Base-by-base conservation (phyloP, 257 asterid species). In the Solanum chmielewskii region DNA sequence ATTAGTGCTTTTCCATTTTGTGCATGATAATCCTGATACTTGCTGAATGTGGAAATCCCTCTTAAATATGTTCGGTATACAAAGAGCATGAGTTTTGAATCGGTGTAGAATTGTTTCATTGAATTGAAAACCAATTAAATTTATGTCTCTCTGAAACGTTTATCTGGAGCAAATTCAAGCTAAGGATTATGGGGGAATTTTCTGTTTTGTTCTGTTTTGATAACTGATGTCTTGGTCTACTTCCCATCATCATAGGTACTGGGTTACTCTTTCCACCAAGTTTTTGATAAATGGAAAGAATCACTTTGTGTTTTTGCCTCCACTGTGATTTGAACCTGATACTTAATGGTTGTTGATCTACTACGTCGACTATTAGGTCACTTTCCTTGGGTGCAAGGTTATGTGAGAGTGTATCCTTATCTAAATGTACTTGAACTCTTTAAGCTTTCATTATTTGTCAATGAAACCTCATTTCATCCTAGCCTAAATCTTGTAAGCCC, bases 1-100 rank as follows among this genome's bases (percentile, higher is more conserved):
- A 37, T 87, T 71, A 90, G 88, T 90, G 85, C 75, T 84, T 69
- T 33, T 78, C 69, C 76, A 15, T 87, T 59, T 83, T 83, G 41
- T 31, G 60, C 76, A 49, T 52, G 6, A 42, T 41, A 42, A 39
- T 66, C 8, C 52, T 39, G 47, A n/a, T 66, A 29, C 85, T 20
- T 29, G 66, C 27, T 80, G 69, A 80, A 80, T 29, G 25, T 47
- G 59, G 29, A 47, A 45, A 29, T 80, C 60, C 52, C 33, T 87
- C 71, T 49, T 29, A 45, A 25, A 12, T 66, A 39, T 31, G 44
- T 64, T 59, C 52, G 44, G 76, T 44, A 29, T 80, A 47, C 41
- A 47, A 78, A n/a, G 85, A 47, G 85, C 29, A 11, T 80, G 42
- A 33, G 23, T 80, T 64, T 47, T 16, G 27, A 9, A 18, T 47